phyloP scores from a whole-genome alignment of 176 grass and related monocot species.

The Saccharum officinarum region DNA sequence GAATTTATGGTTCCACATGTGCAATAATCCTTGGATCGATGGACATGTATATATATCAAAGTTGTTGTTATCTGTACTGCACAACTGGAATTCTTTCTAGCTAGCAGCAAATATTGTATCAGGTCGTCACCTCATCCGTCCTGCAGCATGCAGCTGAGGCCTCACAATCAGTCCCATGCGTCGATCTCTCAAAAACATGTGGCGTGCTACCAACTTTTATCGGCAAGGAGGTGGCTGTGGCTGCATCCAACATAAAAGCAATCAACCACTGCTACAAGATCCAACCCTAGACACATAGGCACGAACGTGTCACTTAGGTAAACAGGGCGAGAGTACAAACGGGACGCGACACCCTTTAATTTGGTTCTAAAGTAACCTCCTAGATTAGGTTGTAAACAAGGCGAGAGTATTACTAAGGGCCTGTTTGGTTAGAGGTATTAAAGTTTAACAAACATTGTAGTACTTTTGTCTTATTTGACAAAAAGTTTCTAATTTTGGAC shows the following conservation, averaged over 20 bases:
- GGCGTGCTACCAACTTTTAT: conserved; percentile 9
- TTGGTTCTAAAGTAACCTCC: no score
- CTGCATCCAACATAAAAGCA: background rate
- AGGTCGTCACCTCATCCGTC: background rate
- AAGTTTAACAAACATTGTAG: no score
- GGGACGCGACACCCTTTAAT: no score
- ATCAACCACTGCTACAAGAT: background rate
- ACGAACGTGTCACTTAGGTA: no score
- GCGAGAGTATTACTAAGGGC: no score
- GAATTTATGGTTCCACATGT: background rate
- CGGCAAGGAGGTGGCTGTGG: background rate
- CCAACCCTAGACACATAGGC: no score
- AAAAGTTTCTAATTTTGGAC: no score
- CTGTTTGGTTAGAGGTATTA: no score
- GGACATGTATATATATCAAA: no score
- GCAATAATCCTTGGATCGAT: background rate
- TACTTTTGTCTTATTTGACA: no score
- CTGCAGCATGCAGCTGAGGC: background rate
- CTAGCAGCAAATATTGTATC: background rate
- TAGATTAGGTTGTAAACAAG: no score
- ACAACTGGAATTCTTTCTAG: background rate
- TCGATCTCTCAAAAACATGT: background rate
- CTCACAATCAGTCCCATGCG: background rate
- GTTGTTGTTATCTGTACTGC: background rate
- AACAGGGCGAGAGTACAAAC: no score